These are phyloP conservation scores for Nicotiana obtusifolia DNA, from an alignment of 257 asterid genomes.

Conservation along the genomic window DNA sequence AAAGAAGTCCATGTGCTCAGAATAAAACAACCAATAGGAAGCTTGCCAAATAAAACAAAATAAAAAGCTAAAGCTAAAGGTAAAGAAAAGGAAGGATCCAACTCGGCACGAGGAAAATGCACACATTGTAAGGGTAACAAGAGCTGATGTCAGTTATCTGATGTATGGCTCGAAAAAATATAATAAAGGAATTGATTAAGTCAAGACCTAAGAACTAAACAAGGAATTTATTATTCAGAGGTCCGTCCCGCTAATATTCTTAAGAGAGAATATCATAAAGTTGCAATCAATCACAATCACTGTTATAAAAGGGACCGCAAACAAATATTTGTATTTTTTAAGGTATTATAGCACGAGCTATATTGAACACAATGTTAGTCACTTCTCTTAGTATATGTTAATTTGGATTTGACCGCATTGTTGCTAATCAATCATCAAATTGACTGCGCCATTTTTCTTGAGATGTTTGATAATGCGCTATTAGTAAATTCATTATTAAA, in stretches of 20 bases:
- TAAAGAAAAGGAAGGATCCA: neutral
- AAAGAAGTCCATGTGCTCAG: too few species aligned
- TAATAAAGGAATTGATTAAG: neutral
- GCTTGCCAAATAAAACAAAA: neutral
- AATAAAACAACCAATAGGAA: too few species aligned
- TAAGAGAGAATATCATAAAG: neutral
- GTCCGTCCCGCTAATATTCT: neutral
- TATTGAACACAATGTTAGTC: neutral
- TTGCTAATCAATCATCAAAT: neutral
- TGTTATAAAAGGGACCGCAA: neutral
- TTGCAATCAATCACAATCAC: neutral
- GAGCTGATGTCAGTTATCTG: neutral
- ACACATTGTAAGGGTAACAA: neutral
- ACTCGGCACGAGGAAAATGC: neutral
- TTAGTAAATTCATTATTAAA: neutral
- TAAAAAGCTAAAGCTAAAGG: neutral
- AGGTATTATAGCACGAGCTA: neutral
- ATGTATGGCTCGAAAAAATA: neutral
- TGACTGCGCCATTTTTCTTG: neutral
- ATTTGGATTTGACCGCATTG: neutral
- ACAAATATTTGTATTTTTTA: too few species aligned
- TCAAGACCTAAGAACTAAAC: neutral
- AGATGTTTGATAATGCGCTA: neutral
- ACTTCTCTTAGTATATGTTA: too few species aligned
- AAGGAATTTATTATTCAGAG: neutral